Conservation (phyloP, 805 yeast genomes). For the Kodamaea sagamina region DNA sequence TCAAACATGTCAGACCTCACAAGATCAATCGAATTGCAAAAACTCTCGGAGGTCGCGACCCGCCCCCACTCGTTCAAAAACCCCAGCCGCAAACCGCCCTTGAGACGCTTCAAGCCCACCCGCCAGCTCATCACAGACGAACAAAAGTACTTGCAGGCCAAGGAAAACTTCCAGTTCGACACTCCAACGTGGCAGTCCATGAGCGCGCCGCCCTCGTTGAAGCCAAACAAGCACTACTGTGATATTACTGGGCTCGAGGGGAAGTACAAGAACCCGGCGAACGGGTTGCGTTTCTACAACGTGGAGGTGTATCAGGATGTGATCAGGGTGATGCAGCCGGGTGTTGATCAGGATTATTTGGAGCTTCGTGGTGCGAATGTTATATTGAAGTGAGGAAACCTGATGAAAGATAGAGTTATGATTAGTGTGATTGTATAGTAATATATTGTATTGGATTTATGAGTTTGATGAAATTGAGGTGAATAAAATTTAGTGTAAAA, state of each 20-base stretch:
- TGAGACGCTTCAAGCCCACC: constrained; percentile 68
- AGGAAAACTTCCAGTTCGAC: constrained; percentile 42
- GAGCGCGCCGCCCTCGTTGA: constrained; percentile 84
- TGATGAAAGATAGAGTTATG: no score
- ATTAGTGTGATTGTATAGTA: no score
- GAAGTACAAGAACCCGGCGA: constrained; percentile 70
- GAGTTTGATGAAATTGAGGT: no score
- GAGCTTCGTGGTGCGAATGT: constrained; percentile 87
- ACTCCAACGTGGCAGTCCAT: constrained; percentile 70
- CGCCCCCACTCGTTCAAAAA: constrained; percentile 60
- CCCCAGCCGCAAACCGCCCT: constrained; percentile 51
- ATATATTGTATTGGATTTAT: no score
- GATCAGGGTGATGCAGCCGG: constrained; percentile 79
- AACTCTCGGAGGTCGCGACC: constrained; percentile 41
- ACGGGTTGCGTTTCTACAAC: constrained; percentile 75
- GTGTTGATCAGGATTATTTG: constrained; percentile 90
- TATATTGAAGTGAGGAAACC: constrained; percentile 63
- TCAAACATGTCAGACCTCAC: constrained; percentile 9
- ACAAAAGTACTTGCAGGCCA: constrained; percentile 56
- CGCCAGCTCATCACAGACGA: constrained; percentile 80
- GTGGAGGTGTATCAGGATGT: constrained; percentile 76
- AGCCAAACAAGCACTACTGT: constrained; percentile 82
- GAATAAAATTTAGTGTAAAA: no score
- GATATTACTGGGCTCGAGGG: constrained; percentile 91
- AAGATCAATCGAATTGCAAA: constrained; percentile 22